phyloP scores from a whole-genome alignment of 2,329 filamentous ascomycete species.

The Neurospora sp. region DNA sequence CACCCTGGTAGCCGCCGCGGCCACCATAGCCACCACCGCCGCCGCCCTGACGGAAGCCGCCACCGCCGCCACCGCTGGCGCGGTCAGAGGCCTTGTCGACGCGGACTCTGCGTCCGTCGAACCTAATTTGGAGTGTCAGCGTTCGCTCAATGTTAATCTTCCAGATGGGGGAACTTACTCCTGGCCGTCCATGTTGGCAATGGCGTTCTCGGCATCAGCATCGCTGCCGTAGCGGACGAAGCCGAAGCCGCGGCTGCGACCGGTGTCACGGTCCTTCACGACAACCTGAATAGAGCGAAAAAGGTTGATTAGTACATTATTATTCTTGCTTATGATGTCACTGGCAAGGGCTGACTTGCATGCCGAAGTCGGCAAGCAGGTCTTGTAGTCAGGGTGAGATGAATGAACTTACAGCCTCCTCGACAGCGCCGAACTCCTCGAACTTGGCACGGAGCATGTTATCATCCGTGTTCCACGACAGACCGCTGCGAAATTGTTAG shows the following conservation, averaged over 20 bases:
- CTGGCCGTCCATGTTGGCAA: constrained; percentile 72
- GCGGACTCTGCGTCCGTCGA: constrained; percentile 88
- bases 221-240: constrained; percentile 85
- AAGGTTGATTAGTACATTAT: constrained; percentile 13
- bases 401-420: constrained; percentile 75
- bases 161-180: constrained; percentile 52
- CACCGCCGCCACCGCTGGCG: constrained; percentile 47
- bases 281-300: constrained; percentile 57
- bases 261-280: constrained; percentile 94
- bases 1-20: constrained; percentile 20
- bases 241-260: constrained; percentile 92
- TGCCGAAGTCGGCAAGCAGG: background rate
- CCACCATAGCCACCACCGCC: constrained; percentile 17
- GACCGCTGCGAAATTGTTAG: constrained; percentile 52
- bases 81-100: constrained; percentile 92
- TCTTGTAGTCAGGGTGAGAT: background rate
- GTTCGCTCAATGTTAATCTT: background rate
- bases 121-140: constrained; percentile 33
- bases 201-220: constrained; percentile 66
- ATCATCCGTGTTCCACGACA: constrained; percentile 98
- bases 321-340: background rate
- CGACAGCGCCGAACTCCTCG: constrained; percentile 79
- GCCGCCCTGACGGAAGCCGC: constrained; percentile 29
- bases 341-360: background rate
- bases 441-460: constrained; percentile 80